These are phyloP conservation scores for Leucosporidium creatinivorum DNA, from an alignment of 768 basidiomycete species.

Conservation along the genomic window DNA sequence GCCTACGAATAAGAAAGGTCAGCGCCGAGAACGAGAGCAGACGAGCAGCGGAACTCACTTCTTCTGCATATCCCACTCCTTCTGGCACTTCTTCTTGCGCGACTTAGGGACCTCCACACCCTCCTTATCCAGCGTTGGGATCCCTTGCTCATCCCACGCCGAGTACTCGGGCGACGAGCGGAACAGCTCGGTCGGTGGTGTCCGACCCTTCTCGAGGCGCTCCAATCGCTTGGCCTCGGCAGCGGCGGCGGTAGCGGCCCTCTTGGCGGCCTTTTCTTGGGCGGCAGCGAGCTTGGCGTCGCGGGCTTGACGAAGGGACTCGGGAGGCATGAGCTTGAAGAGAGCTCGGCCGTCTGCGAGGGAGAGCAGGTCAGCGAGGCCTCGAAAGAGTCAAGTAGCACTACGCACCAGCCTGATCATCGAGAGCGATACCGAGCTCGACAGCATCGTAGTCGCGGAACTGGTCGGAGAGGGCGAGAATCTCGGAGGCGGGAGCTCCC, in stretches of 20 bases:
- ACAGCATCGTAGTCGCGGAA: slow-evolving; percentile 83
- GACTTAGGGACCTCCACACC: slow-evolving; percentile 82
- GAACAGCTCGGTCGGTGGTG: slow-evolving; percentile 70
- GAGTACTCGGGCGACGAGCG: slow-evolving; percentile 68
- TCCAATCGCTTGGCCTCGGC: slow-evolving; percentile 53
- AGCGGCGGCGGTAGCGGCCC: slow-evolving; percentile 45
- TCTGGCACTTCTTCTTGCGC: slow-evolving; percentile 64
- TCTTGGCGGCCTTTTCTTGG: slow-evolving; percentile 67
- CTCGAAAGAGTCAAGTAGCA: neutral
- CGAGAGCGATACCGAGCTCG: slow-evolving; percentile 88
- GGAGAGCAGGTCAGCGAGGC: neutral
- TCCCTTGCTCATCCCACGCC: slow-evolving; percentile 74
- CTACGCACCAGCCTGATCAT: slow-evolving; percentile 81
- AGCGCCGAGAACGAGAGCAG: neutral
- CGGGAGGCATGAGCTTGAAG: slow-evolving; percentile 80
- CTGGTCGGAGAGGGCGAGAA: slow-evolving; percentile 77
- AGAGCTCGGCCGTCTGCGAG: slow-evolving; percentile 80
- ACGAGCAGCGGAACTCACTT: slow-evolving; percentile 42
- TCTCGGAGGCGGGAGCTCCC: slow-evolving; percentile 59
- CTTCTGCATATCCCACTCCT: slow-evolving; percentile 64
- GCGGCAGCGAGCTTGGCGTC: slow-evolving; percentile 75
- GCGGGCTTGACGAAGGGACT: slow-evolving; percentile 69
- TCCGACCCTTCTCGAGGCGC: slow-evolving; percentile 76
- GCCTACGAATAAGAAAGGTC: neutral
- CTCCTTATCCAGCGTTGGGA: slow-evolving; percentile 75